phyloP scores from a whole-genome alignment of 2,329 filamentous ascomycete species.

The Pyrenochaeta sp. region DNA sequence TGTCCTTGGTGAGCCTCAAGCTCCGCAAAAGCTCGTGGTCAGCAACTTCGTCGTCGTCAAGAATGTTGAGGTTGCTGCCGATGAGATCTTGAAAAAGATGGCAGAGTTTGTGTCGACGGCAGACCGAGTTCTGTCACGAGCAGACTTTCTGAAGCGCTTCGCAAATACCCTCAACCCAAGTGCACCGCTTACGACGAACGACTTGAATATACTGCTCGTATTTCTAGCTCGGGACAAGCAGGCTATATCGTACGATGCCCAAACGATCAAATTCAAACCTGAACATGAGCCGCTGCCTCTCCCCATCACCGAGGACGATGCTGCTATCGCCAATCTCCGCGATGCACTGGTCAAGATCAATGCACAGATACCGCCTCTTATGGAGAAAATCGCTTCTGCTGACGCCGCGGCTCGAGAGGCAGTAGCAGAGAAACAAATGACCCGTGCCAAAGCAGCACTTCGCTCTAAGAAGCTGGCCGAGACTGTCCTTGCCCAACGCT shows the following conservation, averaged over 20 bases:
- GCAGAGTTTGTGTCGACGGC: conserved; percentile 42
- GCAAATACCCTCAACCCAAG: conserved; percentile 32
- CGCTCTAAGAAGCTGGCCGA: conserved; percentile 85
- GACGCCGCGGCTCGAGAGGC: conserved; percentile 70
- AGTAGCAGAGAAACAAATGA: conserved; percentile 74
- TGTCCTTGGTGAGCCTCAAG: conserved; percentile 58
- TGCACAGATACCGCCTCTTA: conserved; percentile 71
- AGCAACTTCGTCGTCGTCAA: conserved; percentile 72
- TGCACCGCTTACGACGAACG: conserved; percentile 55
- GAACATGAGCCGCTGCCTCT: conserved; percentile 49
- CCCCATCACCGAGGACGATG: conserved; percentile 78
- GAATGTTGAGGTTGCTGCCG: conserved; percentile 66
- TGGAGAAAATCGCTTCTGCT: conserved; percentile 58
- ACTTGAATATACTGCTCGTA: conserved; percentile 75
- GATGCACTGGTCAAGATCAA: conserved; percentile 74
- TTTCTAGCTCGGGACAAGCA: conserved; percentile 65
- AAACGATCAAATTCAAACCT: conserved; percentile 74
- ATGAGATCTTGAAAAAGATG: conserved; percentile 48
- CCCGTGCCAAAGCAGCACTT: conserved; percentile 78
- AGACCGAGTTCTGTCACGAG: conserved; percentile 44
- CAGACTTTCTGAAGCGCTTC: conserved; percentile 45
- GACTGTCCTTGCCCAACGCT: conserved; percentile 72
- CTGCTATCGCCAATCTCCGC: conserved; percentile 80
- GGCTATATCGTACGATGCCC: conserved; percentile 79
- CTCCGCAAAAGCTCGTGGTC: conserved; percentile 64